Conservation (phyloP, 139 green algal genomes). For the Yamagishiella unicocca region DNA sequence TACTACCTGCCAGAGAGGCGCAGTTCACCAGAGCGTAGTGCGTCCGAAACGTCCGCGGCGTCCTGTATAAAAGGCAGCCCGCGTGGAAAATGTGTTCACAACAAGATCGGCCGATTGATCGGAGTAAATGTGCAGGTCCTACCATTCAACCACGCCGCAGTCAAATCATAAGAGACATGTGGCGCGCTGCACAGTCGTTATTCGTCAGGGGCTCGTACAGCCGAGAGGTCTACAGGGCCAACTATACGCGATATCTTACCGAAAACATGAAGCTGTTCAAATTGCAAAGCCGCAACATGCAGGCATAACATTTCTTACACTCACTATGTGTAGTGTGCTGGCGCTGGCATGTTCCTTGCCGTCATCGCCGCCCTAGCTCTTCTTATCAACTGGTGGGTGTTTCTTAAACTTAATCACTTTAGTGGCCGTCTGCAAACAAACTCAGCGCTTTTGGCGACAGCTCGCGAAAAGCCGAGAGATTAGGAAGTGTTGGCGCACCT, state of each 20-base stretch:
- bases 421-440: neutral
- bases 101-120: neutral
- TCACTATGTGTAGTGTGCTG: neutral
- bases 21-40: conserved; percentile 9
- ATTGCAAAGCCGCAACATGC: neutral
- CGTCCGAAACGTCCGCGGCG: neutral
- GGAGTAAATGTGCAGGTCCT: neutral
- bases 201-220: too few species aligned
- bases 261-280: neutral
- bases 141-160: neutral
- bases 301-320: neutral
- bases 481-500: neutral
- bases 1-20: neutral
- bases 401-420: neutral
- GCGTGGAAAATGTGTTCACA: neutral
- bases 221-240: too few species aligned
- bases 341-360: conserved; percentile 24
- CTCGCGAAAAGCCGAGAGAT: neutral
- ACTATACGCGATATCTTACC: too few species aligned
- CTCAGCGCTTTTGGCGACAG: neutral
- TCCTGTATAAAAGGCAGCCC: conserved; percentile 4
- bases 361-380: neutral
- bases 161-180: neutral
- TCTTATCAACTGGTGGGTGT: neutral
- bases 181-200: neutral